These are phyloP conservation scores for Plasmopara viticola DNA, from an alignment of 352 stramenopile genomes.

Conservation along the genomic window DNA sequence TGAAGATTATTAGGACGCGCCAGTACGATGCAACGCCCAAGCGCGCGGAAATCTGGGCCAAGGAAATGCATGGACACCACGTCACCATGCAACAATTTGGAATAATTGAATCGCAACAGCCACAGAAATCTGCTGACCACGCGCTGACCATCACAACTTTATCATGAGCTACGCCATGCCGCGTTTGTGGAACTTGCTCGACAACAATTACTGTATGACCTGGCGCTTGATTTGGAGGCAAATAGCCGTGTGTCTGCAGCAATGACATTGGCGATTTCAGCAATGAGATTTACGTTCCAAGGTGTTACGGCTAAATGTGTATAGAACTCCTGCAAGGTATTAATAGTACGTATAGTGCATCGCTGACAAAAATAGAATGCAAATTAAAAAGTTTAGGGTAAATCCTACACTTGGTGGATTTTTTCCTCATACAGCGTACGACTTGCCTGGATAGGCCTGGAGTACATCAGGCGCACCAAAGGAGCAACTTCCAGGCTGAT, in stretches of 20 bases:
- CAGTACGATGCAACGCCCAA: constrained; percentile 27
- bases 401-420: no score
- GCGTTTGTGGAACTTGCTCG: no score
- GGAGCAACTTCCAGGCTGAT: constrained; percentile 36
- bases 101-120: constrained; percentile 32
- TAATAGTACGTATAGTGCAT: background rate
- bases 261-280: no score
- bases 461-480: constrained; percentile 36
- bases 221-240: no score
- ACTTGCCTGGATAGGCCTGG: constrained; percentile 27
- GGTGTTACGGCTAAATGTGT: no score
- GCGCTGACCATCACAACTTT: constrained; percentile 18
- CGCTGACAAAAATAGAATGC: background rate
- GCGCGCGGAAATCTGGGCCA: constrained; percentile 32
- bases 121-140: constrained; percentile 28
- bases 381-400: no score
- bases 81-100: constrained; percentile 46
- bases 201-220: no score
- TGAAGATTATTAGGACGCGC: constrained; percentile 24
- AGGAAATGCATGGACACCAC: constrained; percentile 34
- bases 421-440: constrained; percentile 17
- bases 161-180: constrained; percentile 1
- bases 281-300: no score
- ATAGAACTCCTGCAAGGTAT: no score
- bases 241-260: no score